Conservation (phyloP, 352 stramenopile species). For the Globisporangium heterothallicum region DNA sequence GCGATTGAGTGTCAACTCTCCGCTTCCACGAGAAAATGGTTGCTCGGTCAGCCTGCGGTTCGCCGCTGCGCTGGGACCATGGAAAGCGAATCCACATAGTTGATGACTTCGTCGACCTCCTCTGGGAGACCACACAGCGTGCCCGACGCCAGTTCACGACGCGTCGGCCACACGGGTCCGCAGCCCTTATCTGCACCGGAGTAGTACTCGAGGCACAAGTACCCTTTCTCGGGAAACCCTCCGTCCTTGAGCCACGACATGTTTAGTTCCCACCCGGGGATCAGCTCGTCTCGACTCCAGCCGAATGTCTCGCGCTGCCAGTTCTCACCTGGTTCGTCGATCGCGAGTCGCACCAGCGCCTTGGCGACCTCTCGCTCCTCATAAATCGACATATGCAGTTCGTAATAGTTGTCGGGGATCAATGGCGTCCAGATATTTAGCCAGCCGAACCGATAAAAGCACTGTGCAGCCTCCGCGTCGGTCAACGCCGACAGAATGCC, state of each 20-base stretch:
- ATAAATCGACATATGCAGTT: slow-evolving; percentile 58
- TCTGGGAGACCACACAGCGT: slow-evolving; percentile 51
- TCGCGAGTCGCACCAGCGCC: slow-evolving; percentile 62
- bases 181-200: slow-evolving; percentile 71
- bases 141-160: slow-evolving; percentile 40
- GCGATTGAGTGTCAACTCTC: too few species aligned
- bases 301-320: slow-evolving; percentile 75
- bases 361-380: slow-evolving; percentile 75
- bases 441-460: slow-evolving; percentile 62
- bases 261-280: slow-evolving; percentile 79
- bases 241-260: slow-evolving; percentile 77
- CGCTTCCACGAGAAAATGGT: too few species aligned
- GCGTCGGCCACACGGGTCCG: slow-evolving; percentile 60
- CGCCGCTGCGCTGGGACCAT: slow-evolving; percentile 15
- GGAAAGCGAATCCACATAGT: slow-evolving; percentile 52
- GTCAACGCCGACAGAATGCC: slow-evolving; percentile 48
- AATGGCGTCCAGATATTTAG: slow-evolving; percentile 68
- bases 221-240: slow-evolving; percentile 73
- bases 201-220: slow-evolving; percentile 71
- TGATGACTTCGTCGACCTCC: slow-evolving; percentile 36
- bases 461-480: slow-evolving; percentile 52
- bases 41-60: too few species aligned
- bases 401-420: slow-evolving; percentile 74
- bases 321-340: slow-evolving; percentile 80
- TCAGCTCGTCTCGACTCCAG: slow-evolving; percentile 70